Conservation (phyloP, 495 filamentous ascomycete genomes). For the Aspergillus affinis region DNA sequence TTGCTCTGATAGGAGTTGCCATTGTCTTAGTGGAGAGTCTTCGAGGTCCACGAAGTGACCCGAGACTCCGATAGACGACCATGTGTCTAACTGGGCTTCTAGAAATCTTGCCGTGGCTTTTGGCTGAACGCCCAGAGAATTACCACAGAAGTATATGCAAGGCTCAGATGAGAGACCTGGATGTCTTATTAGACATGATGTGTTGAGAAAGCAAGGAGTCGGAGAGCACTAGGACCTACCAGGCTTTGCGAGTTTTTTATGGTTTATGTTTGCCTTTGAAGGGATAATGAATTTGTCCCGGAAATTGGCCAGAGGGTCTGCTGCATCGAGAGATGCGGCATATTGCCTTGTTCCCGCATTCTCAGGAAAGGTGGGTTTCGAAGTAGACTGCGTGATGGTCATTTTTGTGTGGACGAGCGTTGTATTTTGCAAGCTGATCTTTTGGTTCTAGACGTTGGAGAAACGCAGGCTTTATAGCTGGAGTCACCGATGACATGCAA, state of each 20-base stretch:
- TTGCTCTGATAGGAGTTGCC: slow-evolving; percentile 73
- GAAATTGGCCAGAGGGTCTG: slow-evolving; percentile 65
- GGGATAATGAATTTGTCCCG: slow-evolving; percentile 83
- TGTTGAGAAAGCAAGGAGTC: neutral
- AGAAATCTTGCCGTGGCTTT: slow-evolving; percentile 68
- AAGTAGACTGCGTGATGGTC: slow-evolving; percentile 16
- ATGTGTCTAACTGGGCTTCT: slow-evolving; percentile 76
- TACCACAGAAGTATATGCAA: slow-evolving; percentile 88
- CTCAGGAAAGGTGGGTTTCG: slow-evolving; percentile 36
- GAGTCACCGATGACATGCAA: neutral
- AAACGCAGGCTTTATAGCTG: neutral
- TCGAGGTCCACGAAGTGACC: slow-evolving; percentile 85
- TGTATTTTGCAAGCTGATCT: neutral
- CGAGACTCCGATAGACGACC: slow-evolving; percentile 85
- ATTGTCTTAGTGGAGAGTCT: slow-evolving; percentile 71
- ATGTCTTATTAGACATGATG: slow-evolving; percentile 14
- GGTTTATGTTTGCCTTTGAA: slow-evolving; percentile 71
- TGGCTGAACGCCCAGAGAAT: slow-evolving; percentile 92
- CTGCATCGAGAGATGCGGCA: slow-evolving; percentile 63
- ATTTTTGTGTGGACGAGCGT: slow-evolving; percentile 7
- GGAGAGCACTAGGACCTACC: slow-evolving; percentile 20
- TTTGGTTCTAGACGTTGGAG: neutral
- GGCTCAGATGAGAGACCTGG: slow-evolving; percentile 42
- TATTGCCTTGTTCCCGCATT: slow-evolving; percentile 49
- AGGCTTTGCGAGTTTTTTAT: slow-evolving; percentile 58